These are phyloP conservation scores for Ceratobasidium theobromae DNA, from an alignment of 1,284 basidiomycete species.

Conservation along the genomic window DNA sequence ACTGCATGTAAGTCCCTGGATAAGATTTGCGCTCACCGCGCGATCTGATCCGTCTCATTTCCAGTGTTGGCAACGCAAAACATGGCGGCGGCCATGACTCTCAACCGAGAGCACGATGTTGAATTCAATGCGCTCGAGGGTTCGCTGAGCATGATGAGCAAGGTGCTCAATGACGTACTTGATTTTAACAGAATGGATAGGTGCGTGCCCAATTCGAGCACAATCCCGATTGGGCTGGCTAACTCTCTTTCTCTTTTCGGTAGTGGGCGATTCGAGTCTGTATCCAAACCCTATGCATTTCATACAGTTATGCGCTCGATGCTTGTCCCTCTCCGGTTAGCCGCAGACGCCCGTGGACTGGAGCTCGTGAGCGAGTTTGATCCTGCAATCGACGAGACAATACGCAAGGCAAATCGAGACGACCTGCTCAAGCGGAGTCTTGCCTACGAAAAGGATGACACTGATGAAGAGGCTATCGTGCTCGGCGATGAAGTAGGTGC, in stretches of 20 bases:
- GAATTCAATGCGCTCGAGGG: conserved; percentile 81
- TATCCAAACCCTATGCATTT: conserved; percentile 76
- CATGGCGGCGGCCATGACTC: conserved; percentile 69
- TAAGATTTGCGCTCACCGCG: conserved; percentile 2
- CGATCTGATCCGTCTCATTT: neutral
- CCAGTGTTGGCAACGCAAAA: conserved; percentile 85
- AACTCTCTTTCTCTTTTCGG: conserved; percentile 2
- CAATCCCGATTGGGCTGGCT: neutral
- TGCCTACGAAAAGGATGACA: conserved; percentile 46
- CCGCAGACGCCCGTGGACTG: conserved; percentile 70
- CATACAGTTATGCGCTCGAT: conserved; percentile 81
- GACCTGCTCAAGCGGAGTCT: conserved; percentile 54
- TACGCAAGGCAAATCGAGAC: conserved; percentile 58
- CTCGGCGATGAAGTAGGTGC: conserved; percentile 68
- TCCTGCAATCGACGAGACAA: conserved; percentile 68
- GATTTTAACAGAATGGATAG: conserved; percentile 52
- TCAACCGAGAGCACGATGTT: conserved; percentile 67
- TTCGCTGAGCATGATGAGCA: conserved; percentile 87
- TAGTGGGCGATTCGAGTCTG: conserved; percentile 73
- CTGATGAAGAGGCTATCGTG: conserved; percentile 62
- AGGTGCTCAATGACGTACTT: conserved; percentile 85
- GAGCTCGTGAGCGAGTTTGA: conserved; percentile 72
- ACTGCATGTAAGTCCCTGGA: conserved; percentile 65
- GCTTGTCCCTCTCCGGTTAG: conserved; percentile 72
- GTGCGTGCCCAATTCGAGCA: neutral